phyloP scores from a whole-genome alignment of 192 early-diverging fungal species.

The Coemansia erecta region DNA sequence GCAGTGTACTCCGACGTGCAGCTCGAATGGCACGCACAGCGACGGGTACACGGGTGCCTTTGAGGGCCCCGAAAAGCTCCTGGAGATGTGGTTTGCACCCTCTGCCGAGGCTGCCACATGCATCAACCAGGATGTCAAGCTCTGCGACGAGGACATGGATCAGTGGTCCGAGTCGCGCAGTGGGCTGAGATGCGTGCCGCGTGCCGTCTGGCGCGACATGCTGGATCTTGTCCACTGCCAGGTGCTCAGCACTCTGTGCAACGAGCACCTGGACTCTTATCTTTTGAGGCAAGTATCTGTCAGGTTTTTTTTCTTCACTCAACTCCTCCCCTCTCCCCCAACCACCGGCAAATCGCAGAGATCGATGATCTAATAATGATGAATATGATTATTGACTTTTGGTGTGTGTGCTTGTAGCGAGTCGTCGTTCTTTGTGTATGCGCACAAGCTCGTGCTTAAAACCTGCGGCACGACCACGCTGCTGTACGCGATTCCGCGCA shows the following conservation, averaged over 20 bases:
- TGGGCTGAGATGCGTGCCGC: constrained; percentile 75
- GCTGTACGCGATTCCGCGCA: constrained; percentile 80
- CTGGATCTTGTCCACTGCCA: constrained; percentile 90
- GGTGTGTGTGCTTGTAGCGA: constrained; percentile 55
- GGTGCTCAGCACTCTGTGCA: constrained; percentile 81
- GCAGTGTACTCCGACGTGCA: constrained; percentile 43
- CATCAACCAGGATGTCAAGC: constrained; percentile 20
- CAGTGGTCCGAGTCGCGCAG: constrained; percentile 36
- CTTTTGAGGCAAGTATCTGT: constrained; percentile 59
- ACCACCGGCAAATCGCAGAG: constrained; percentile 5
- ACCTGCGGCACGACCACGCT: constrained; percentile 98
- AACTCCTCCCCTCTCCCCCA: background rate
- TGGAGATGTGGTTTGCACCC: constrained; percentile 92
- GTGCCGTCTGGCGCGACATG: constrained; percentile 88
- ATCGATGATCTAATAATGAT: constrained; percentile 5
- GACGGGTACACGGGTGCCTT: constrained; percentile 65
- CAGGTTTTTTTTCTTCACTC: background rate
- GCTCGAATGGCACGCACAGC: constrained; percentile 47
- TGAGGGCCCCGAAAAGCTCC: constrained; percentile 97
- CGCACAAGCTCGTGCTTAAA: constrained; percentile 93
- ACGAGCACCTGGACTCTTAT: constrained; percentile 85
- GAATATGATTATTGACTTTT: background rate
- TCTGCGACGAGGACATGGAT: constrained; percentile 37
- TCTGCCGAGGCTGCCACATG: constrained; percentile 15
- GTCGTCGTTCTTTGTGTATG: constrained; percentile 96